Evolutionary conservation across 169 alveolate species (phyloP).

Genomic region (Blepharisma undulans): DNA sequence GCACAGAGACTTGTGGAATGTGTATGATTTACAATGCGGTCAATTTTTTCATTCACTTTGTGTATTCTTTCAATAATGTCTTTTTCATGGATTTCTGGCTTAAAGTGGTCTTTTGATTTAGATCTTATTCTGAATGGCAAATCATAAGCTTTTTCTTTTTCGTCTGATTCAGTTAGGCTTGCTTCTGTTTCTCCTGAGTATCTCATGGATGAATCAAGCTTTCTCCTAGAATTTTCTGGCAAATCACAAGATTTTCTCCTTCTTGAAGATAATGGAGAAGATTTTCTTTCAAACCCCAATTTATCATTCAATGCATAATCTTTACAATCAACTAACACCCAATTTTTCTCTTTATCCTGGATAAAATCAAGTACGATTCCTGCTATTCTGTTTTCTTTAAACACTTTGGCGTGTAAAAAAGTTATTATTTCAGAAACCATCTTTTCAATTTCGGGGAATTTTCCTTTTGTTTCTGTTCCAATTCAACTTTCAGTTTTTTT

Average conservation of each 20-base stretch:
- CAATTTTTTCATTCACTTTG: not conserved
- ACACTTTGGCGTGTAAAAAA: not conserved
- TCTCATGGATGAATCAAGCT: not conserved
- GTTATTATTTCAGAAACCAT: not conserved
- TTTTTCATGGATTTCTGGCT: not conserved
- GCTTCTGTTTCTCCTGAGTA: not conserved
- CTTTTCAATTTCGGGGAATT: not conserved
- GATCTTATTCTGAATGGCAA: not conserved
- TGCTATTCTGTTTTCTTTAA: not conserved
- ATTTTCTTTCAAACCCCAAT: not conserved
- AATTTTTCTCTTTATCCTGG: not conserved
- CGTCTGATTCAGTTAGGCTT: not conserved
- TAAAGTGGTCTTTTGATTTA: not conserved
- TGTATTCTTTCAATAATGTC: not conserved
- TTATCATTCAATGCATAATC: not conserved
- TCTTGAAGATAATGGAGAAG: not conserved
- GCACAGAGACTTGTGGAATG: not conserved
- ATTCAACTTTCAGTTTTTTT: not conserved
- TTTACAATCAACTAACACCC: not conserved
- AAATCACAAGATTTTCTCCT: not conserved
- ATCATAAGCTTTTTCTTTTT: not conserved
- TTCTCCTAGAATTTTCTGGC: not conserved
- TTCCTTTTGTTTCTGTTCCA: not conserved
- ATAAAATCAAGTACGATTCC: not conserved
- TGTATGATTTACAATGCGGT: not conserved